Evolutionary conservation across 257 asterid species (phyloP), one percentile per base, ranked within the genome.

Genomic region (Ajuga chamaepitys): DNA sequence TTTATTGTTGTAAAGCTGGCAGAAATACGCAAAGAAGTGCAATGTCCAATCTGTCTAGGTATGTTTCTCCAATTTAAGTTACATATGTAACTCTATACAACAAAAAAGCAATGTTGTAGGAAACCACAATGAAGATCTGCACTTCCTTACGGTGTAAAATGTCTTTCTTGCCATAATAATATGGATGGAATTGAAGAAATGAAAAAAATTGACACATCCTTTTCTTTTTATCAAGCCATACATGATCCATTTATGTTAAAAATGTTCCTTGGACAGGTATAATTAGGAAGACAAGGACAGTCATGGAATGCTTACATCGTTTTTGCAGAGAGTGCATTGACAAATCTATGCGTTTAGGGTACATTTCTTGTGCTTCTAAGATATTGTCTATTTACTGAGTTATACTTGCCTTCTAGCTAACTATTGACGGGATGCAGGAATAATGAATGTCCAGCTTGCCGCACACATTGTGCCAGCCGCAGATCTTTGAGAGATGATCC

Each of bases 331-430:
- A 93, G 80, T 93, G 99, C 84, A 93, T 93, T 57, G 99, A 89
- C 83, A 93, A 93, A 80, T 91, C 99, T 65, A 93, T 93, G 99
- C 95, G 99, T 66, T 87, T 89, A 53, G 99, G 99, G 96, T 89
- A 84, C 18, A n/a, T 64, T 35, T 54, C 18, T 67, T 58, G n/a
- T 66, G 68, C 70, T 62, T 75, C 73, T 60, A 70, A 5, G 70
- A 35, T 14, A 17, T 62, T 62, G 40, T 45, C 25, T 62, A 42
- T 25, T 25, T 42, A 22, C 52, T 64, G n/a, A 22, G 58, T 44
- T 12, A 35, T 70, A 52, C 51, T 68, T 54, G 58, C 12, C 9
- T 50, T 62, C 55, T 50, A 44, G 37, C 25, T 62, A 48, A 26
- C 34, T 42, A 24, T 56, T 65, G 17, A 22, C 58, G 50, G 11